phyloP scores from a whole-genome alignment of 805 yeast genomes.

The Wickerhamiella galacta region DNA sequence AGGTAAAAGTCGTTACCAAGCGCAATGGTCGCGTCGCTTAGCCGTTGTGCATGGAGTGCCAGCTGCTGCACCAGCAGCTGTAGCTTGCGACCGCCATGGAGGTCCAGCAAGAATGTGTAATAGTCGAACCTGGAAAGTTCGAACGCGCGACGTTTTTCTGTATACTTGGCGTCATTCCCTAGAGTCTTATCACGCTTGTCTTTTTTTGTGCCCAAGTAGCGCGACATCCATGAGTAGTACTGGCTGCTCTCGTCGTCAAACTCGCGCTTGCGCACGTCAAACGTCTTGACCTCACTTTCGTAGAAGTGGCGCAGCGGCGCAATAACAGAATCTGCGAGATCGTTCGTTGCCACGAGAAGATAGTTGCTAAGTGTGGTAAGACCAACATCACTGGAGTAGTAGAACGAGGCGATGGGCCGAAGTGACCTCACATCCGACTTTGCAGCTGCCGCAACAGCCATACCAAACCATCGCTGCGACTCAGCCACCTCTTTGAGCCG shows the following conservation, averaged over 20 bases:
- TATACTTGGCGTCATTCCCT: constrained; percentile 25
- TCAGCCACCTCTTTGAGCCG: constrained; percentile 21
- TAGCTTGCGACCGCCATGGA: constrained; percentile 28
- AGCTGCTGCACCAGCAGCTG: constrained; percentile 24
- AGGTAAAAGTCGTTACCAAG: constrained; percentile 16
- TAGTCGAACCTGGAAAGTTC: constrained; percentile 29
- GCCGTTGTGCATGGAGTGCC: constrained; percentile 23
- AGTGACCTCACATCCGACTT: constrained; percentile 20
- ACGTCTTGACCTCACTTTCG: constrained; percentile 26
- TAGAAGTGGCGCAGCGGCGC: constrained; percentile 26
- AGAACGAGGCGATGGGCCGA: constrained; percentile 18
- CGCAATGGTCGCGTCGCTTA: constrained; percentile 17
- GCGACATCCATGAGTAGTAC: constrained; percentile 28
- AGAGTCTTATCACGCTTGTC: constrained; percentile 19
- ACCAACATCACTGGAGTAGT: constrained; percentile 10
- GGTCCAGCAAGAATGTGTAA: constrained; percentile 24
- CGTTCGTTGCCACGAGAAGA: constrained; percentile 15
- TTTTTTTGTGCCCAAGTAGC: constrained; percentile 25
- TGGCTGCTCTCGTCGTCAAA: constrained; percentile 30
- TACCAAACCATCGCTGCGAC: constrained; percentile 20
- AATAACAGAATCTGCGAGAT: constrained; percentile 21
- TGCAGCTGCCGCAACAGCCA: constrained; percentile 20
- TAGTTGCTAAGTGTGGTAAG: constrained; percentile 16
- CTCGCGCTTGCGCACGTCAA: constrained; percentile 26
- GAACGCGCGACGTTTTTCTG: constrained; percentile 24